phyloP scores from a whole-genome alignment of 768 basidiomycete species.

The Tulasnella sp. region DNA sequence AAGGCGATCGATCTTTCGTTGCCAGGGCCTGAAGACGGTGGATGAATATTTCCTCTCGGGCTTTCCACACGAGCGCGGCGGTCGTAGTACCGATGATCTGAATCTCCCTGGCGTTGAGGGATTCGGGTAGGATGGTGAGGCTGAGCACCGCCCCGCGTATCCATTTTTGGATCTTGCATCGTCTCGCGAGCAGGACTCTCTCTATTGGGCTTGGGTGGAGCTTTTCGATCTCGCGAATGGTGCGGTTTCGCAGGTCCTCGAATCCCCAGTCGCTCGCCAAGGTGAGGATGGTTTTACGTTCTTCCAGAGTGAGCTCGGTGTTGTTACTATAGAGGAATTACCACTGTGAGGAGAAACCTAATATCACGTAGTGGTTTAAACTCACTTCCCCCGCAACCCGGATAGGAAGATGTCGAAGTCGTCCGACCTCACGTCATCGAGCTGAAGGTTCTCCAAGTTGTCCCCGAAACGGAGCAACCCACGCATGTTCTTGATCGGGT shows the following conservation, averaged over 20 bases:
- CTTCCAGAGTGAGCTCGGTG: not conserved
- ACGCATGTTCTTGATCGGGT: not conserved
- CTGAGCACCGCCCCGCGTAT: not conserved
- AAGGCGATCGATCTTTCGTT: not conserved
- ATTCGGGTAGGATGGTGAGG: not conserved
- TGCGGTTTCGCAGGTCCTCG: not conserved
- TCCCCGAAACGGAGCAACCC: not conserved
- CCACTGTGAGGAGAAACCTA: not conserved
- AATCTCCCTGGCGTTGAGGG: not conserved
- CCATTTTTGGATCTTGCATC: not conserved
- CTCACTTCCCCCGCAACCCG: not conserved
- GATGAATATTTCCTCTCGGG: not conserved
- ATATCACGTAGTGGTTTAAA: not conserved
- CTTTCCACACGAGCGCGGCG: not conserved
- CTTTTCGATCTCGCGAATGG: not conserved
- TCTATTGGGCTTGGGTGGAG: not conserved
- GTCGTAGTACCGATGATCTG: not conserved
- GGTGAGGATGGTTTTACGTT: not conserved
- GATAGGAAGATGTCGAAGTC: not conserved
- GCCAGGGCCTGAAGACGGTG: not conserved
- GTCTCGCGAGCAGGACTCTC: not conserved
- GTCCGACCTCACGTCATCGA: not conserved
- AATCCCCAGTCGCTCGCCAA: not conserved
- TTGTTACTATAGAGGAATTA: not conserved
- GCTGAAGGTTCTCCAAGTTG: not conserved